A percentile compares a stretch with the other conserved stretches of the same genome.
Conservation (phyloP, 768 basidiomycete genomes). For the Phlegmacium glaucopus region DNA sequence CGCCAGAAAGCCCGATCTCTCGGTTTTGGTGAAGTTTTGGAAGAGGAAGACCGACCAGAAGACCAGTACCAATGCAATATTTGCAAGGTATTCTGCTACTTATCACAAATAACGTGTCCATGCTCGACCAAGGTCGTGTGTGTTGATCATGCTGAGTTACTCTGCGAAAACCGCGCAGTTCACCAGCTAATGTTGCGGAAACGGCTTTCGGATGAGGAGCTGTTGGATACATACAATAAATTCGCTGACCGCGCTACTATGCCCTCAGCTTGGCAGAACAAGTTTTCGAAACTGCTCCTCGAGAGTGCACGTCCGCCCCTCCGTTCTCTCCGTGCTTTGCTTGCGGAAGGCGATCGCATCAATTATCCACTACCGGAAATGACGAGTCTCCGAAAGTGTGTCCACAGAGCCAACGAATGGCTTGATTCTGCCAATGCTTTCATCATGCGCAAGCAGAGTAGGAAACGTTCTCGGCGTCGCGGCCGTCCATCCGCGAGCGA, state of each 20-base stretch:
- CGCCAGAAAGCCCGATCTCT: constrained; percentile 60
- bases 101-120: constrained; percentile 84
- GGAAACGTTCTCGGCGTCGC: constrained; percentile 69
- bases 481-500: constrained; percentile 48
- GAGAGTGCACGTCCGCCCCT: constrained; percentile 73
- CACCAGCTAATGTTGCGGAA: constrained; percentile 64
- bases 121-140: constrained; percentile 82
- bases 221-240: constrained; percentile 62
- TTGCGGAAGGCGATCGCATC: constrained; percentile 88
- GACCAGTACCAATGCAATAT: constrained; percentile 93
- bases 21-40: constrained; percentile 64
- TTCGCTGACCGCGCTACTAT: constrained; percentile 70
- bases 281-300: constrained; percentile 60
- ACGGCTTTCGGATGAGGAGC: constrained; percentile 77
- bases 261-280: constrained; percentile 72
- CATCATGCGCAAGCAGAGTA: constrained; percentile 73
- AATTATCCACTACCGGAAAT: constrained; percentile 73
- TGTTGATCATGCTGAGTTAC: constrained; percentile 74
- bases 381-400: constrained; percentile 69
- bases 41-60: constrained; percentile 80
- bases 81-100: constrained; percentile 94
- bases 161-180: constrained; percentile 55
- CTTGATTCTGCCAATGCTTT: constrained; percentile 80
- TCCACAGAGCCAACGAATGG: constrained; percentile 82
- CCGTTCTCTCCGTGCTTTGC: constrained; percentile 74